Evolutionary conservation across 108 stramenopile species (phyloP), one percentile per base, ranked within the genome.

Genomic region (Craspedostauros australis): DNA sequence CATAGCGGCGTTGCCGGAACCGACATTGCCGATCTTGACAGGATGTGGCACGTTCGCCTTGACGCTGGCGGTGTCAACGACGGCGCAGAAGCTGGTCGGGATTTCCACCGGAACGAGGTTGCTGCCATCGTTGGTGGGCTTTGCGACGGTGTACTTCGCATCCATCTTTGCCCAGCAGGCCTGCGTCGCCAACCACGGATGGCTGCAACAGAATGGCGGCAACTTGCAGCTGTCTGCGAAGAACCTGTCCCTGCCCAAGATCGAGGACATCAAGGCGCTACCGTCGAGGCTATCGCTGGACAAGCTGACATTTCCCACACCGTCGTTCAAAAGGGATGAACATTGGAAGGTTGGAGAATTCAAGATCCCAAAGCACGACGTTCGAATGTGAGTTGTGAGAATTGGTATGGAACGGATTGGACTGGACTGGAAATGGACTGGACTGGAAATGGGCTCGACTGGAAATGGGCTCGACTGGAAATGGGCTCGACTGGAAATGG

Each of bases 71-170:
- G 7, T 73, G 18, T 81, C 80, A 2, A 81, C 80, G 0, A 54
- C 37, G 33, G 23, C 57, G 0, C 83, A 87, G 60, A 64, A 67
- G 31, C 0, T 85, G 6, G 23, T 90, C 4, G 73, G 82, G 26
- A 70, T 91, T 8, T 81, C 79, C 0, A 91, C 90, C 1, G 86
- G 78, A 4, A 86, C 78, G 8, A 49, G 50, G n/a, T 54, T 83
- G 2, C 3, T 77, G 2, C 80, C 89, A 11, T 46, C 66, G 1
- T 2, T 75, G 5, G 8, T 69, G 18, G 90, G 90, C 36, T 53
- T 68, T 16, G 54, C 55, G 2, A 76, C 81, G 6, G 86, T 91
- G n/a, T 81, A 70, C 14, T 9, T 76, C 36, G 90, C 82, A 9
- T 83, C 84, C 32, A 40, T 64, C 45, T 62, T 50, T 32, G 68